A percentile compares a stretch with the other conserved stretches of the same genome.
phyloP scores from a whole-genome alignment of 306 rosid species.

The Canavalia ensiformis region DNA sequence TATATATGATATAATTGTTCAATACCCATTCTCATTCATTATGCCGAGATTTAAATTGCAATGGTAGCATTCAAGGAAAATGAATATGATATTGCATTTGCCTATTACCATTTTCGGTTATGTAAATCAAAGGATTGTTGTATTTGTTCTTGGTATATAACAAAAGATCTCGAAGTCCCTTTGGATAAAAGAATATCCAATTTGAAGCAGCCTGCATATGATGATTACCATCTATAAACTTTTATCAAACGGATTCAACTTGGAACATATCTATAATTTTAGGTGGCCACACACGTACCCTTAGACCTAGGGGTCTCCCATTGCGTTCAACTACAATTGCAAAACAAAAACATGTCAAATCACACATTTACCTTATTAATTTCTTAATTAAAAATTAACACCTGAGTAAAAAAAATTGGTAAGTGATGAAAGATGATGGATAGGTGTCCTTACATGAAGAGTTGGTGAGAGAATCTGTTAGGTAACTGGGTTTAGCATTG shows the following conservation, averaged over 20 bases:
- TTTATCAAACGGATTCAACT: background rate
- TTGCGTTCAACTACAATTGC: constrained; percentile 31
- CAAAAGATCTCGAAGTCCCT: constrained; percentile 33
- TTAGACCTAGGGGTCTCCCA: constrained; percentile 43
- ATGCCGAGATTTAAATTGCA: background rate
- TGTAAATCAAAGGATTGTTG: constrained; percentile 47
- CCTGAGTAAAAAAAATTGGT: no score
- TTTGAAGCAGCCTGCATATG: constrained; percentile 55
- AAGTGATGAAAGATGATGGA: background rate
- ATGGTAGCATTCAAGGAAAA: background rate
- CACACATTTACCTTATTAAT: background rate
- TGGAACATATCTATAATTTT: background rate
- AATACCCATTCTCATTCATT: background rate
- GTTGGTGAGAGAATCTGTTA: constrained; percentile 47
- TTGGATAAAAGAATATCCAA: constrained; percentile 47
- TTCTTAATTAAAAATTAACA: no score
- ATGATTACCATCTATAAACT: background rate
- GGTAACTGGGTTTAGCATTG: constrained; percentile 38
- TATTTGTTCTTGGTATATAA: constrained; percentile 6
- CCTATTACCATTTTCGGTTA: constrained; percentile 67
- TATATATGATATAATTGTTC: background rate
- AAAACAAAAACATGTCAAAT: background rate
- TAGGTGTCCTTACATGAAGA: constrained; percentile 42
- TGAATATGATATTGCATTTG: background rate
- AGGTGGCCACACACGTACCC: constrained; percentile 5